Percentiles rank a stretch among this genome's conserved stretches.
Evolutionary conservation across 345 rosid genomes (phyloP).

Genomic region (Arabis hirsuta): DNA sequence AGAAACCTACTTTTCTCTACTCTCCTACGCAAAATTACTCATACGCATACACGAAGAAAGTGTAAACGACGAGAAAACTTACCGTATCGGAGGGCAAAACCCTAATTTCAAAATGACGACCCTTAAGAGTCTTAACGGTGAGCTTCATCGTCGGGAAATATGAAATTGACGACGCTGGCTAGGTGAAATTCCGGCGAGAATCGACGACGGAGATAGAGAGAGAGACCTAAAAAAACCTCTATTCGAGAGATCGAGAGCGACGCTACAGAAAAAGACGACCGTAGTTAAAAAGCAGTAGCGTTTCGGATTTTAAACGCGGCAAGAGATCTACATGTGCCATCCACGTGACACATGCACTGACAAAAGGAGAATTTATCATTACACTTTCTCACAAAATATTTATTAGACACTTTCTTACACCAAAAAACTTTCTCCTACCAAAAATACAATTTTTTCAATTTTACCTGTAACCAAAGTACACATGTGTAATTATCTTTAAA

Average conservation of each 20-base stretch:
- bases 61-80: slow-evolving; percentile 39
- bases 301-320: slow-evolving; percentile 46
- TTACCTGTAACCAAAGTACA: too few relatives aligned
- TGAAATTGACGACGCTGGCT: slow-evolving; percentile 27
- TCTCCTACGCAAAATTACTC: background rate
- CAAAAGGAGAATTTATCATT: too few relatives aligned
- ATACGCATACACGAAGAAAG: background rate
- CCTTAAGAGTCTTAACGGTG: slow-evolving; percentile 94
- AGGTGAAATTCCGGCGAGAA: slow-evolving; percentile 21
- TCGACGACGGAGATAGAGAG: slow-evolving; percentile 8
- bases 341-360: slow-evolving; percentile 38
- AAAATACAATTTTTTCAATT: too few relatives aligned
- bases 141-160: slow-evolving; percentile 70
- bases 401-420: too few relatives aligned
- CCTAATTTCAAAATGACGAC: slow-evolving; percentile 94
- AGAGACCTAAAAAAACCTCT: slow-evolving; percentile 42
- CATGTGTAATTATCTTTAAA: too few relatives aligned
- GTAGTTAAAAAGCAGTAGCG: slow-evolving; percentile 38
- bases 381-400: too few relatives aligned
- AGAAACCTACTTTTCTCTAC: slow-evolving; percentile 14
- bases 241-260: slow-evolving; percentile 33
- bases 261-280: slow-evolving; percentile 33
- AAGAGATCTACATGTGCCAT: slow-evolving; percentile 39
- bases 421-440: too few relatives aligned
- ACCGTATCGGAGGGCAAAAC: slow-evolving; percentile 91